Percentiles rank a stretch among this genome's conserved stretches.
These are phyloP conservation scores for Exserohilum turcica DNA, from an alignment of 2,329 filamentous ascomycete genomes.

Conservation along the genomic window DNA sequence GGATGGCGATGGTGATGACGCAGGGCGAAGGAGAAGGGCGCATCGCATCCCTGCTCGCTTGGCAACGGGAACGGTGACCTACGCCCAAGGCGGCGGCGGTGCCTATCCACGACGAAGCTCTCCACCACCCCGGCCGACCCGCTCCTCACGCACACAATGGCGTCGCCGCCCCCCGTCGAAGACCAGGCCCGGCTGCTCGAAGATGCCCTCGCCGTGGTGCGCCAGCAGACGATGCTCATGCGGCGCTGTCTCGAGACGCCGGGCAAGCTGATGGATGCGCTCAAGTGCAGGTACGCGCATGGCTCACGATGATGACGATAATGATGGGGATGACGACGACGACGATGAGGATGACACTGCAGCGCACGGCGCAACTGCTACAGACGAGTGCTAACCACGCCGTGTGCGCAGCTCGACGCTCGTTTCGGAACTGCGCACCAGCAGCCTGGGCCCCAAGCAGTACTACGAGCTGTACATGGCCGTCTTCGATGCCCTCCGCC, in stretches of 20 bases:
- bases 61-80: conserved; percentile 23
- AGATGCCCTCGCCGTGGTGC: conserved; percentile 93
- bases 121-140: conserved; percentile 37
- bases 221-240: conserved; percentile 96
- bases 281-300: conserved; percentile 87
- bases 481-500: conserved; percentile 95
- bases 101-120: conserved; percentile 28
- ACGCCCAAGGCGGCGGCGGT: conserved; percentile 29
- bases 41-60: conserved; percentile 35
- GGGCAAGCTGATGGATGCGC: conserved; percentile 98
- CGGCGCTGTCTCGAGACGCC: conserved; percentile 96
- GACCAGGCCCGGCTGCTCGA: conserved; percentile 86
- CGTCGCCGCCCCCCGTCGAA: conserved; percentile 57
- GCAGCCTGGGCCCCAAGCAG: conserved; percentile 96
- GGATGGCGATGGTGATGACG: conserved; percentile 29
- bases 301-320: neutral
- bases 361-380: neutral
- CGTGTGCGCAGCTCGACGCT: conserved; percentile 76
- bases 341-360: neutral
- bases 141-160: conserved; percentile 43
- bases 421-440: conserved; percentile 96
- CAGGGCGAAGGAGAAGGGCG: conserved; percentile 29
- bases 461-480: conserved; percentile 99
- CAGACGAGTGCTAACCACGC: conserved; percentile 6
- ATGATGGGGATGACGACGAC: neutral